Evolutionary conservation across 2,329 filamentous ascomycete genomes (phyloP).

Genomic region (Ophiostoma triangulosporum): DNA sequence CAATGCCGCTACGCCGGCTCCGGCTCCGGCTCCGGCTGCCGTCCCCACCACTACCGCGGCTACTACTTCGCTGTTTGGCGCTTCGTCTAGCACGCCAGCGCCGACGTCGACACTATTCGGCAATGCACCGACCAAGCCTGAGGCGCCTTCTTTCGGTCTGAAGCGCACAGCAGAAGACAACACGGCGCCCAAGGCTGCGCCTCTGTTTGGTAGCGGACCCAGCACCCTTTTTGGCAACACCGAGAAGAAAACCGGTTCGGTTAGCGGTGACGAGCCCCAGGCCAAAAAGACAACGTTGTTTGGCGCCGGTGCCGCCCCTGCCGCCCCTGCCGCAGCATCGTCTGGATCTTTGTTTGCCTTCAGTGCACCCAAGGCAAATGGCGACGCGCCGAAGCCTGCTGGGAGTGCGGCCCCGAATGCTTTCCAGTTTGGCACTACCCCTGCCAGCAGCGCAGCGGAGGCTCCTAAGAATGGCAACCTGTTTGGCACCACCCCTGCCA

Average conservation of each 20-base stretch:
- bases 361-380: slow-evolving; percentile 8
- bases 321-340: slow-evolving; percentile 1
- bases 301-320: slow-evolving; percentile 8
- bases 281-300: slow-evolving; percentile 19
- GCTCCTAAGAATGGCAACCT: background rate
- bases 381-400: background rate
- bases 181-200: background rate
- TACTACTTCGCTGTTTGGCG: slow-evolving; percentile 1
- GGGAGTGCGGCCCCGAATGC: slow-evolving; percentile 10
- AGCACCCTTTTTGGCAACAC: slow-evolving; percentile 8
- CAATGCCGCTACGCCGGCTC: background rate
- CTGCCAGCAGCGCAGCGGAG: slow-evolving; percentile 1
- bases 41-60: background rate
- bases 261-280: slow-evolving; percentile 8
- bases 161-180: slow-evolving; percentile 9
- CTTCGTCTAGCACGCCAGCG: slow-evolving; percentile 4
- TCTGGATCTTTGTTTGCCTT: slow-evolving; percentile 9
- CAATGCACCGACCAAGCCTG: slow-evolving; percentile 20
- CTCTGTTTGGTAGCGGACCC: background rate
- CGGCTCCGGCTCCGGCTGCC: background rate
- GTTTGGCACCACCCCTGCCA: background rate
- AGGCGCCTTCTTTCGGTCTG: background rate
- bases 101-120: slow-evolving; percentile 28
- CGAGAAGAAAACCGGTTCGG: slow-evolving; percentile 11
- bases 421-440: slow-evolving; percentile 21